Evolutionary conservation across 768 basidiomycete species (phyloP), one percentile per base, ranked within the genome.

Genomic region (Sarcodon sp.): DNA sequence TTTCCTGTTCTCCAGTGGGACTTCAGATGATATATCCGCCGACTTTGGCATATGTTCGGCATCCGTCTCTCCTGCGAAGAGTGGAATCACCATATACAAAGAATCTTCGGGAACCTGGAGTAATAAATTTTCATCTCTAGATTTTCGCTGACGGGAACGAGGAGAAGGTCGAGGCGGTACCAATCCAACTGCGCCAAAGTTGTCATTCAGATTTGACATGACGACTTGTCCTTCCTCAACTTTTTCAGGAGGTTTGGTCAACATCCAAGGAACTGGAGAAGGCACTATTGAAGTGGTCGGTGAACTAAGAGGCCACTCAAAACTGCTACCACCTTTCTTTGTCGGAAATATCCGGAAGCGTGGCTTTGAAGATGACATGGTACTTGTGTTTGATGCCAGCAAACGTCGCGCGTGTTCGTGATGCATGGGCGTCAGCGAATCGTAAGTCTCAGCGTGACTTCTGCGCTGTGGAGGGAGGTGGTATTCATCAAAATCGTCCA

Each of bases 51-150:
- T 47, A 11, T 57, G 51, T 47, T 58, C 55, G 31, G 34, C 55
- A 59, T 85, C 84, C 1, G 77, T 84, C 54, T 84, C 81, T 13
- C 80, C 75, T 7, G 82, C 78, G 86, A 87, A 90, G n/a, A 90
- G 69, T 12, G 87, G 87, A 13, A 90, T 68, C 21, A 88, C 71
- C 87, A 90, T 89, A 60, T 82, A 87, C 46, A 88, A 66, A 18
- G 77, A 76, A 11, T 88, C 84, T 5, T 73, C 63, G 0, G 82
- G 81, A 35, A 89, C 69, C 33, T 76, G 67, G 33, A 74, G 69
- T 48, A 87, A 76, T 51, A 83, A 67, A 50, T 75, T 52, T 43
- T 55, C 51, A 21, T 51, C 48, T 43, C 46, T 53, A 12, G 35
- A 47, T 35, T 47, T 49, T 11, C 50, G 51, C 34, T 45, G 16